A percentile compares a stretch with the other conserved stretches of the same genome.
phyloP scores from a whole-genome alignment of 768 basidiomycete genomes.

The Agrocybe chaxingu region DNA sequence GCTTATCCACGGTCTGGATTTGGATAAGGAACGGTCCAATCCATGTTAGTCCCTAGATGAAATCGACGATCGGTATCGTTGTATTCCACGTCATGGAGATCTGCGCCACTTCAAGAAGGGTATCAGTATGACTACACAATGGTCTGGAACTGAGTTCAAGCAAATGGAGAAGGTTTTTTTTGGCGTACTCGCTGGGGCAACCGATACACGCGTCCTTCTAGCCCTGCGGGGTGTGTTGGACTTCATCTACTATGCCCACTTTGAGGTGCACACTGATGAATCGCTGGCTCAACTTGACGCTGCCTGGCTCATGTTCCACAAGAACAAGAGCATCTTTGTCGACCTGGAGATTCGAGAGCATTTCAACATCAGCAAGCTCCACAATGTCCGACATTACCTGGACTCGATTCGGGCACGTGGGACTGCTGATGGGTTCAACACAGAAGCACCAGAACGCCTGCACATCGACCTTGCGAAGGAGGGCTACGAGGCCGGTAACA shows the following conservation, averaged over 20 bases:
- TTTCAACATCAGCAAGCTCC: slow-evolving; percentile 39
- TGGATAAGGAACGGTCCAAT: too few species aligned
- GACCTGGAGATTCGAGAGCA: slow-evolving; percentile 22
- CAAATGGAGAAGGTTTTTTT: slow-evolving; percentile 33
- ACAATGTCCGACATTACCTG: slow-evolving; percentile 28
- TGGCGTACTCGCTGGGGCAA: slow-evolving; percentile 24
- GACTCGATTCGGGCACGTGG: slow-evolving; percentile 24
- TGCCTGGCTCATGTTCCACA: slow-evolving; percentile 25
- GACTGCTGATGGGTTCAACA: slow-evolving; percentile 30
- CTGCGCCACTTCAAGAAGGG: slow-evolving; percentile 41
- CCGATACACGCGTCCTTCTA: slow-evolving; percentile 12
- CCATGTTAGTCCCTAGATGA: not conserved
- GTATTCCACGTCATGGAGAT: slow-evolving; percentile 8
- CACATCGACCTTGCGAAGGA: slow-evolving; percentile 43
- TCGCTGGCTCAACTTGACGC: slow-evolving; percentile 21
- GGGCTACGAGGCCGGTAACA: slow-evolving; percentile 26
- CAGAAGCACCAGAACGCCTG: slow-evolving; percentile 31
- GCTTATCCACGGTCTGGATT: too few species aligned
- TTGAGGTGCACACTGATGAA: slow-evolving; percentile 22
- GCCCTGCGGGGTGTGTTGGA: slow-evolving; percentile 26
- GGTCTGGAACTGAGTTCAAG: slow-evolving; percentile 42
- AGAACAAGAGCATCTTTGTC: slow-evolving; percentile 26
- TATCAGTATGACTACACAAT: slow-evolving; percentile 35
- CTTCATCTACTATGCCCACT: slow-evolving; percentile 33
- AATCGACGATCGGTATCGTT: slow-evolving; percentile 8